Base-by-base conservation (phyloP, 331 rosid genomes). In the Quercus phellos region DNA sequence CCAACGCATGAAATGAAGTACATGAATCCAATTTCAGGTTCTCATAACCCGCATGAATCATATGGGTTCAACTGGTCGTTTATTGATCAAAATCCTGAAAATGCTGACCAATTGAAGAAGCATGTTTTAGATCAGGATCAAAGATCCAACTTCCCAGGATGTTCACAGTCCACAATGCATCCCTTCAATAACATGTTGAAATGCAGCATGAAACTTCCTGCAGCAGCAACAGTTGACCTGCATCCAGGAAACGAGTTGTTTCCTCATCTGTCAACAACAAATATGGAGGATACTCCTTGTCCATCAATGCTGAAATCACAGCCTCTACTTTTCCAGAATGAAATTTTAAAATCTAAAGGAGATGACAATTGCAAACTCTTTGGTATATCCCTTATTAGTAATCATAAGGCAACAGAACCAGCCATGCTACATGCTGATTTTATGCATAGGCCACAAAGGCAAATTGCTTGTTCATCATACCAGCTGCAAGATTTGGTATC, bases 361-460 rank as follows among this genome's bases (percentile, higher is more conserved):
- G 97, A 91, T 72, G 85, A 90, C 21, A 87, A 85, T 71, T 91
- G 85, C 84, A 95, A 93, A 86, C 90, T 95, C 70, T 95, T 95
- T 51, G 99, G 99, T 53, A 81, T 89, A 79, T 89, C 97, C 56
- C 99, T 95, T 73, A 61, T 78, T 63, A 61, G 83, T 42, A 73
- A 78, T 71, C 80, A 87, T 3, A 21, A 68, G 43, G 69, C 83
- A 35, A 79, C 79, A 6, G 97, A 85, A 18, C 74, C 86, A 51
- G 56, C 85, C 43, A 55, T 54, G 14, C 58, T 78, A 19, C 87
- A 79, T 30, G 77, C 81, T 69, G 84, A 76, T 55, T 60, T 59
- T 75, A 74, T 80, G 17, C 78, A 38, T 9, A 90, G 87, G 82
- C 70, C 88, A 5, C 76, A 67, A 54, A 71, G 80, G 74, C 82